Evolutionary conservation across 1,284 basidiomycete species (phyloP), one percentile per base, ranked within the genome.

Genomic region (Papiliotrema flavescens): DNA sequence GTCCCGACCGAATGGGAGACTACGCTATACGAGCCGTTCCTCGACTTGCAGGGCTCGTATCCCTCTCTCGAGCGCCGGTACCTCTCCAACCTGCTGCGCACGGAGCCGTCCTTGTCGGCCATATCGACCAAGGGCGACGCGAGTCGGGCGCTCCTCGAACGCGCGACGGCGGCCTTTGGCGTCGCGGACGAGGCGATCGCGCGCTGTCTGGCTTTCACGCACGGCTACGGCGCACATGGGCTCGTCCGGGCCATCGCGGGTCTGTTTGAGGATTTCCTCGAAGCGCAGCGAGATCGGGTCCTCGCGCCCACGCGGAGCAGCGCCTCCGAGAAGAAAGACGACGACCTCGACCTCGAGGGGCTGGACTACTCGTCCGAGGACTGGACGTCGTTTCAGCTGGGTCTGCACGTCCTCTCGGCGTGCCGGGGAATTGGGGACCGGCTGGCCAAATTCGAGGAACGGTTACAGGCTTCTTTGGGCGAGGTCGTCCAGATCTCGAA

Each of bases 21-120:
- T 51, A 85, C 87, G 39, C 79, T 96, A 9, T 94, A 92, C 73
- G 90, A 93, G 69, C 90, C 93, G 0, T 96, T 95, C 78, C 79
- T 93, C 19, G 89, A 93, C 67, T 87, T 87, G 59, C 93, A 96
- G 68, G 80, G 84, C 17, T 86, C 91, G 52, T 96, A 94, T 72
- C 82, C 83, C 0, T 76, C 80, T 0, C 80, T 94, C 37, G 93
- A 97, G 73, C 80, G 82, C 42, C 82, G 83, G 11, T 80, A 84
- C 48, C 76, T 95, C 45, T 80, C 84, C 3, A 80, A 84, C 40
- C 79, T 81, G 24, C 79, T 89, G 17, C 36, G 75, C 71, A 55
- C 73, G 75, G 50, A 80, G 80, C 42, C 74, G 79, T 47, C 75
- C 63, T 41, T 76, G 70, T 59, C 74, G 22, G 42, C 70, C 75